Evolutionary conservation across 805 yeast genomes (phyloP).

Genomic region (Pichia phayaonensis): DNA sequence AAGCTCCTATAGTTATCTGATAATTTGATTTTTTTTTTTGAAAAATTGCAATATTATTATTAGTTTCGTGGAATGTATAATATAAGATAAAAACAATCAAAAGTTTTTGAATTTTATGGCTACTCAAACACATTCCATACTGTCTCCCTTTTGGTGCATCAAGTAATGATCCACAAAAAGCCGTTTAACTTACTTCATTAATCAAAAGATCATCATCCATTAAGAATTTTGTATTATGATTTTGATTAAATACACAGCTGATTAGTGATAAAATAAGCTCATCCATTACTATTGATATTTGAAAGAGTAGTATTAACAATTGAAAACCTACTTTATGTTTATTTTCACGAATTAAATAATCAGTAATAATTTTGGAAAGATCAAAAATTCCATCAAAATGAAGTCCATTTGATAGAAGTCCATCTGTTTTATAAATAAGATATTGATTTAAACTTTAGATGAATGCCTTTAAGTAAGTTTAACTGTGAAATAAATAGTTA

Average conservation of each 20-base stretch:
- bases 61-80: conserved; percentile 21
- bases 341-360: conserved; percentile 14
- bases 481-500: conserved; percentile 66
- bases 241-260: conserved; percentile 28
- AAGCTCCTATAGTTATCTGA: conserved; percentile 13
- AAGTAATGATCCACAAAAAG: conserved; percentile 33
- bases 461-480: conserved; percentile 82
- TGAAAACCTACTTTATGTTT: neutral
- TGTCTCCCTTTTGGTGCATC: conserved; percentile 30
- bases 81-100: conserved; percentile 36
- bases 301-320: neutral
- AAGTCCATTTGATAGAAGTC: conserved; percentile 33
- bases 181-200: conserved; percentile 28
- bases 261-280: conserved; percentile 36
- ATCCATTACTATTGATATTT: neutral
- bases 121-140: conserved; percentile 38
- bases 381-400: neutral
- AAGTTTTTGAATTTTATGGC: conserved; percentile 31
- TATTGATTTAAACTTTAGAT: conserved; percentile 76
- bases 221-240: conserved; percentile 8
- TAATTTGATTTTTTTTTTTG: conserved; percentile 12
- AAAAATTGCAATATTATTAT: conserved; percentile 13
- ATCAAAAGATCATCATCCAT: neutral
- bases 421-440: conserved; percentile 33
- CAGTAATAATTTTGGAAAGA: neutral